Evolutionary conservation across 2,329 filamentous ascomycete species (phyloP).

Genomic region (Arthrobotrys pseudoclavata): DNA sequence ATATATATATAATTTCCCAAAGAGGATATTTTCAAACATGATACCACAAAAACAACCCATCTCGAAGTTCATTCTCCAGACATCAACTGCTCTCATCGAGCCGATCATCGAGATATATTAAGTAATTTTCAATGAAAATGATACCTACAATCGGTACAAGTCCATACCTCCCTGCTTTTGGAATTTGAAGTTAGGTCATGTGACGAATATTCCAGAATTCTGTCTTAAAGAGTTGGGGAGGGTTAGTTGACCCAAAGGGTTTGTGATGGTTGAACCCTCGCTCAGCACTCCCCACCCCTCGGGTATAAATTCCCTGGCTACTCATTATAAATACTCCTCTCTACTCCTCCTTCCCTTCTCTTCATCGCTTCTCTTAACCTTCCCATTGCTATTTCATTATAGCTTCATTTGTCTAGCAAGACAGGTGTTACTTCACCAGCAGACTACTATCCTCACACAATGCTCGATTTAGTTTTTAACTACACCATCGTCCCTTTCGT

Average conservation of each 20-base stretch:
- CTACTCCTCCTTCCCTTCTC: background rate
- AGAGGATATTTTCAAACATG: background rate
- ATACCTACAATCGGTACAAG: background rate
- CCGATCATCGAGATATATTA: too few species aligned
- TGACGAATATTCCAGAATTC: background rate
- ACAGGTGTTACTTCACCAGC: too few species aligned
- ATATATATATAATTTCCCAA: background rate
- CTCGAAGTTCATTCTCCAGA: background rate
- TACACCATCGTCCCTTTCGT: background rate
- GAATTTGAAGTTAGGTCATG: background rate
- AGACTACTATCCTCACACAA: background rate
- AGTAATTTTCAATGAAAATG: too few species aligned
- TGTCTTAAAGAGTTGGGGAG: background rate
- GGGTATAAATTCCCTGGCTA: background rate
- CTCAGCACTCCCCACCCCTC: background rate
- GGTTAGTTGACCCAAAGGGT: background rate
- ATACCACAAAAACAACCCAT: constrained; percentile 13
- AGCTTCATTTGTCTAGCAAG: background rate
- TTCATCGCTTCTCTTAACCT: background rate
- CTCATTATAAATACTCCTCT: too few species aligned
- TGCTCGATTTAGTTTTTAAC: background rate
- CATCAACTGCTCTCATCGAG: too few species aligned
- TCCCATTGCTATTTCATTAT: background rate
- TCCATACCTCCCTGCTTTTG: background rate
- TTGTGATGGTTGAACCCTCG: background rate